Percentiles rank a stretch among this genome's conserved stretches.
phyloP scores from a whole-genome alignment of 2,329 filamentous ascomycete genomes.

The Clathrospora elynae region DNA sequence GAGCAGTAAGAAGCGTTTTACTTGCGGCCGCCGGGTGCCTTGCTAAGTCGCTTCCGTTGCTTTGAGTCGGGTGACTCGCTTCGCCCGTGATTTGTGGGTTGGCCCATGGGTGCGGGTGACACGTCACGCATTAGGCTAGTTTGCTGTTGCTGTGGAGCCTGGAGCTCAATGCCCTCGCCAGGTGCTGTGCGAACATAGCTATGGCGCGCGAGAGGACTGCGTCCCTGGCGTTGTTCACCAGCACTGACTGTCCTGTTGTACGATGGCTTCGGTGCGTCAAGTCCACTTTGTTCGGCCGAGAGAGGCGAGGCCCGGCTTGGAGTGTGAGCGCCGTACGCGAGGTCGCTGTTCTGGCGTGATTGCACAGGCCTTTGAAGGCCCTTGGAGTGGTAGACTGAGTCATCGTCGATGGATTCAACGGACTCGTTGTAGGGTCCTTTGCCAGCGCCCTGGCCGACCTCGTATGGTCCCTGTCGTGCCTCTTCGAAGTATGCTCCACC shows the following conservation, averaged over 20 bases:
- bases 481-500: slow-evolving; percentile 52
- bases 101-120: slow-evolving; percentile 40
- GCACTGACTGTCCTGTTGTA: slow-evolving; percentile 29
- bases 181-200: slow-evolving; percentile 49
- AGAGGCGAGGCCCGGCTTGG: slow-evolving; percentile 38
- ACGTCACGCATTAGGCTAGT: slow-evolving; percentile 43
- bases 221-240: slow-evolving; percentile 42
- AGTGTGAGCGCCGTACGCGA: slow-evolving; percentile 19
- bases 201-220: slow-evolving; percentile 54
- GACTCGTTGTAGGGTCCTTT: slow-evolving; percentile 44
- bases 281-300: slow-evolving; percentile 33
- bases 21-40: slow-evolving; percentile 35
- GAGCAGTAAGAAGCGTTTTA: slow-evolving; percentile 15
- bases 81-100: slow-evolving; percentile 32
- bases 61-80: slow-evolving; percentile 44
- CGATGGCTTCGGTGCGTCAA: slow-evolving; percentile 40
- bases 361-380: slow-evolving; percentile 32
- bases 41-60: slow-evolving; percentile 45
- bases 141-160: slow-evolving; percentile 44
- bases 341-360: slow-evolving; percentile 33
- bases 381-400: slow-evolving; percentile 42
- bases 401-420: slow-evolving; percentile 44
- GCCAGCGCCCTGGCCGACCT: slow-evolving; percentile 24
- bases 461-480: slow-evolving; percentile 35
- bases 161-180: slow-evolving; percentile 45